phyloP scores from a whole-genome alignment of 208 protist species.

The Acanthamoeba lugdunensis region DNA sequence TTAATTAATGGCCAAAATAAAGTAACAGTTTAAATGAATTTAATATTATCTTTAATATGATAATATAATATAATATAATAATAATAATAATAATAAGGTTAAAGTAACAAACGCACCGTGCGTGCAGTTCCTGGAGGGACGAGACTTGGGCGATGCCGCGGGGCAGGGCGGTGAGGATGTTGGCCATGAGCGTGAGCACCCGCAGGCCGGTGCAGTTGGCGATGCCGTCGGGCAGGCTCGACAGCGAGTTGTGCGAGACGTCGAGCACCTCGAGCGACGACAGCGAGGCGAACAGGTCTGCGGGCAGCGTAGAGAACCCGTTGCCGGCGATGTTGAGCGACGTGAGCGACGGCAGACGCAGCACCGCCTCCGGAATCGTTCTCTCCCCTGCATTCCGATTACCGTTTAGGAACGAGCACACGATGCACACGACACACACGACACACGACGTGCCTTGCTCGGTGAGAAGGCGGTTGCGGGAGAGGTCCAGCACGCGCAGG shows the following conservation, averaged over 20 bases:
- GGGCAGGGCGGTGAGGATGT: constrained; percentile 16
- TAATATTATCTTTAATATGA: too few relatives aligned
- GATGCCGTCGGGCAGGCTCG: background rate
- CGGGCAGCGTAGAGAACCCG: background rate
- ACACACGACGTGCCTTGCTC: background rate
- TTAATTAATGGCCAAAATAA: too few relatives aligned
- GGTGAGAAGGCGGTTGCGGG: background rate
- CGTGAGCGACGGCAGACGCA: background rate
- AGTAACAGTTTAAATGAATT: too few relatives aligned
- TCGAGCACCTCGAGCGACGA: background rate
- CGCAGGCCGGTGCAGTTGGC: background rate
- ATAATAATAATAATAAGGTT: background rate
- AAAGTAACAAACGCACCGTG: background rate
- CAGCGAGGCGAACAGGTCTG: constrained; percentile 10
- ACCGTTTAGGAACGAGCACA: background rate
- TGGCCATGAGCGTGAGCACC: background rate
- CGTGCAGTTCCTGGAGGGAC: background rate
- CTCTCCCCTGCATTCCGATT: background rate
- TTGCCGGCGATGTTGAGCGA: constrained; percentile 9
- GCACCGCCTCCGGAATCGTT: background rate
- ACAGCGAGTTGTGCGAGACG: background rate
- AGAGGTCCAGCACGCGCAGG: background rate
- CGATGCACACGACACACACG: background rate
- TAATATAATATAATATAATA: too few relatives aligned
- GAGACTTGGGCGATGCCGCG: background rate